Percentiles rank a stretch among this genome's conserved stretches.
Evolutionary conservation across 148 eudicot species (phyloP).

Genomic region (Vaccinium vitisidaea): DNA sequence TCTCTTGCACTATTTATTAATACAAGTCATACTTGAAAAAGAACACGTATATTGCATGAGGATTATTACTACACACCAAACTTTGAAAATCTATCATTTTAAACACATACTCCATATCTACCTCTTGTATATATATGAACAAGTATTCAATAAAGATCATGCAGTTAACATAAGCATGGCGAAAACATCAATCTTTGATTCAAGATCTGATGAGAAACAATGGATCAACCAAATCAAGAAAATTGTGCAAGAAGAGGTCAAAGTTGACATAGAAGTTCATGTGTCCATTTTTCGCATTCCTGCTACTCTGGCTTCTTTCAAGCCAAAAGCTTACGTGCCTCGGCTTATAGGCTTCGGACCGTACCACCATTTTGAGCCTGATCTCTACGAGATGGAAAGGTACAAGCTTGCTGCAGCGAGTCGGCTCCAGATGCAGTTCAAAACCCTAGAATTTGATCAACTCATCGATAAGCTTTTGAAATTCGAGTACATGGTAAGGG

Average conservation of each 20-base stretch:
- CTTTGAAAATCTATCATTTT: no score
- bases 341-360: slow-evolving; percentile 46
- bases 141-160: no score
- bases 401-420: slow-evolving; percentile 36
- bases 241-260: slow-evolving; percentile 19
- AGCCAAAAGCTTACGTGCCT: slow-evolving; percentile 38
- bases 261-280: slow-evolving; percentile 13
- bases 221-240: slow-evolving; percentile 35
- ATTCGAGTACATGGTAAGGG: slow-evolving; percentile 32
- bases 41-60: no score
- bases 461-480: slow-evolving; percentile 24
- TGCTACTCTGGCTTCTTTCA: slow-evolving; percentile 9
- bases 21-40: no score
- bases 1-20: no score
- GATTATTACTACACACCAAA: no score
- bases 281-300: slow-evolving; percentile 28
- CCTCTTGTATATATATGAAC: no score
- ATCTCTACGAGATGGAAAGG: slow-evolving; percentile 34
- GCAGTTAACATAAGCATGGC: no score
- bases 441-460: slow-evolving; percentile 23
- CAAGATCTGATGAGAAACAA: slow-evolving; percentile 19
- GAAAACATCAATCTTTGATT: not conserved
- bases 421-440: slow-evolving; percentile 26
- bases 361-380: slow-evolving; percentile 31
- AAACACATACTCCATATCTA: no score